Evolutionary conservation across 371 early-diverging fungal genomes (phyloP).

Genomic region (Lichtheimia corymbifera): DNA sequence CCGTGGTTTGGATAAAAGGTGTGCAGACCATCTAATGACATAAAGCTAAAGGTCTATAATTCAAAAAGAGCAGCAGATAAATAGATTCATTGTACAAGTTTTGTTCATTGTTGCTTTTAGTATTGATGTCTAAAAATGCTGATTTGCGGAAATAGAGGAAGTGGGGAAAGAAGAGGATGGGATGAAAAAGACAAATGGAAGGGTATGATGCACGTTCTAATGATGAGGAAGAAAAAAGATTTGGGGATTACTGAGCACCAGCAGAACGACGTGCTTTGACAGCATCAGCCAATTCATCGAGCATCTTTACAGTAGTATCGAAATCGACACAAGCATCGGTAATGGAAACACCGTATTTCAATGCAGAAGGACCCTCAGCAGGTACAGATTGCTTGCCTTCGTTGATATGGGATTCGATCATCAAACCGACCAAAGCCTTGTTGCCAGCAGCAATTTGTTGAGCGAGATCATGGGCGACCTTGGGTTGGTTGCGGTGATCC

Average conservation of each 20-base stretch:
- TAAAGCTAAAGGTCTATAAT: no score
- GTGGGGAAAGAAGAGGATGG: no score
- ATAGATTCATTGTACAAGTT: no score
- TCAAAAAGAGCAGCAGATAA: no score
- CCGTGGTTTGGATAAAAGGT: no score
- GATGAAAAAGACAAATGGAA: no score
- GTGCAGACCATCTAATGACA: no score
- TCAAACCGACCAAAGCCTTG: conserved; percentile 77
- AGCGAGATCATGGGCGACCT: conserved; percentile 52
- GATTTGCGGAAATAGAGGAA: no score
- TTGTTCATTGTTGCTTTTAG: no score
- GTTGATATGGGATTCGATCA: conserved; percentile 89
- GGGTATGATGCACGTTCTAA: no score
- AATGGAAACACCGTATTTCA: conserved; percentile 81
- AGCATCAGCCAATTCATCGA: conserved; percentile 72
- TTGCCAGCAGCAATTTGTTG: conserved; percentile 68
- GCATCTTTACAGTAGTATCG: conserved; percentile 69
- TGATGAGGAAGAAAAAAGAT: neutral
- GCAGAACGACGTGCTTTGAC: conserved; percentile 48
- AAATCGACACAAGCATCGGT: conserved; percentile 85
- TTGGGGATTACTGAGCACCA: conserved; percentile 3
- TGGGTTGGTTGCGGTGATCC: conserved; percentile 70
- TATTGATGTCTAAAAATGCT: no score
- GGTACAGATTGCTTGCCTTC: conserved; percentile 84
- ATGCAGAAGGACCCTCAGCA: conserved; percentile 58